These are phyloP conservation scores for Dacryopinax spathularia DNA, from an alignment of 768 basidiomycete species.

Conservation along the genomic window DNA sequence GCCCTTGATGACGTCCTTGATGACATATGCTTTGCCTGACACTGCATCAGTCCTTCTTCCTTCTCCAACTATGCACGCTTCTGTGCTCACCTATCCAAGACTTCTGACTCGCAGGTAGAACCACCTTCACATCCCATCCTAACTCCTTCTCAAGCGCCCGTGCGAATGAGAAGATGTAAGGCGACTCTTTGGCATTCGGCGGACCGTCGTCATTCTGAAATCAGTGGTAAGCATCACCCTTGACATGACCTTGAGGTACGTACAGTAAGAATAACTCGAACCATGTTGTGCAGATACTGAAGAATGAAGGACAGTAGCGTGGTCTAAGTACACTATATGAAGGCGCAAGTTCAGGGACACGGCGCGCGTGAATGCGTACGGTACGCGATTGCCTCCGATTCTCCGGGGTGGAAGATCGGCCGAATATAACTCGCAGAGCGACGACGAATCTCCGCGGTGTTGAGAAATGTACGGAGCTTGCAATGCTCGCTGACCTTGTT, in stretches of 20 bases:
- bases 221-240: background rate
- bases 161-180: constrained; percentile 61
- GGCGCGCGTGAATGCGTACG: no score
- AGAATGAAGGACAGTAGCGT: no score
- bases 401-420: no score
- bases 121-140: constrained; percentile 69
- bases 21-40: constrained; percentile 66
- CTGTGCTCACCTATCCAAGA: constrained; percentile 69
- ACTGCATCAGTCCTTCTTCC: background rate
- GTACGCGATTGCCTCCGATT: no score
- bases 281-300: background rate
- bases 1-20: constrained; percentile 56
- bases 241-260: background rate
- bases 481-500: no score
- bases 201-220: constrained; percentile 74
- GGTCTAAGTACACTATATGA: no score
- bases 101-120: constrained; percentile 66
- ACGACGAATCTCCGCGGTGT: no score
- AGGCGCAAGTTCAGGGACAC: no score
- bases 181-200: constrained; percentile 48
- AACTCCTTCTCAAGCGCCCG: constrained; percentile 42
- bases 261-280: constrained; percentile 12
- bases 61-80: background rate
- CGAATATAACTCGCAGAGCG: no score
- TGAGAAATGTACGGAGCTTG: no score